Evolutionary conservation across 371 early-diverging fungal species (phyloP), one percentile per base, ranked within the genome.

Genomic region (Fennellomyces sp.): DNA sequence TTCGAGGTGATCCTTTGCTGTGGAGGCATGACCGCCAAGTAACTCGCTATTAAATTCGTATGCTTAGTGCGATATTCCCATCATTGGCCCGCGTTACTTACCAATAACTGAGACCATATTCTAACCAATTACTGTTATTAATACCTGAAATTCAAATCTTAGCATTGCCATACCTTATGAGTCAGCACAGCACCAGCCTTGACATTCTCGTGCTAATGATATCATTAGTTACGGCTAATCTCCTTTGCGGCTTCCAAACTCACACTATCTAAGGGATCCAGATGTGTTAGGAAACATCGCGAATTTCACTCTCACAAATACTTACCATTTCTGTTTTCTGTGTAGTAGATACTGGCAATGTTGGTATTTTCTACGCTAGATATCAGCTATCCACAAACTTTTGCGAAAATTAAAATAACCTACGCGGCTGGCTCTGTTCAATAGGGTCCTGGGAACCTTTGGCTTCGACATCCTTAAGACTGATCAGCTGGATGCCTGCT

Each of bases 161-260:
- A n/a, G 15, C 26, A 26, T 52, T 17, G 21, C 10, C 8, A 61
- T 68, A 76, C 81, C 70, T 71, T 77, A 33, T 83, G 84, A 13
- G 78, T 78, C 50, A 83, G 56, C 2, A 80, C 67, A 50, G 73
- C 69, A 39, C 81, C 84, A 31, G 59, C 52, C 30, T 73, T 72
- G 7, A 65, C 58, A 61, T 28, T 15, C 29, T 38, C 56, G 5
- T 29, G 4, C 48, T 45, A 56, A 4, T 52, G 36, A n/a, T n/a
- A n/a, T n/a, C n/a, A n/a, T n/a, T n/a, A n/a, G n/a, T n/a, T n/a
- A n/a, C n/a, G n/a, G n/a, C n/a, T n/a, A n/a, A n/a, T n/a, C n/a
- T n/a, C n/a, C n/a, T n/a, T n/a, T n/a, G n/a, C n/a, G n/a, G n/a
- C n/a, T n/a, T n/a, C n/a, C n/a, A n/a, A n/a, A n/a, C n/a, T n/a